Percentiles rank a stretch among this genome's conserved stretches.
These are phyloP conservation scores for Beauveria caledonica DNA, from an alignment of 2,329 filamentous ascomycete genomes.

Conservation along the genomic window DNA sequence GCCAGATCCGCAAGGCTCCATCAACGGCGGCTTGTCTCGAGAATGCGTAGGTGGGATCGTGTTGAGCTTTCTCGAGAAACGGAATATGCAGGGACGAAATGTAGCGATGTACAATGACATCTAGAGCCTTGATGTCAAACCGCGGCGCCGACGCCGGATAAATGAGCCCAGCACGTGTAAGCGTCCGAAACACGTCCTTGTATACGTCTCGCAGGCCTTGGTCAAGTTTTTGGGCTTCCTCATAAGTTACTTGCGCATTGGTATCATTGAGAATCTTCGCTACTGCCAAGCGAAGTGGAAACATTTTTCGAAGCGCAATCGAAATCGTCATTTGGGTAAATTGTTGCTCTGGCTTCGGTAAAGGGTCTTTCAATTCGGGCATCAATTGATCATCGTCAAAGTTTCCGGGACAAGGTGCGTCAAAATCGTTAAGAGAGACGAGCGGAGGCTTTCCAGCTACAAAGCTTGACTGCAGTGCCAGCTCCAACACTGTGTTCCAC, in stretches of 20 bases:
- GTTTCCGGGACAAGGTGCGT: slow-evolving; percentile 40
- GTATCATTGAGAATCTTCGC: slow-evolving; percentile 36
- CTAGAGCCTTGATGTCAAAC: slow-evolving; percentile 31
- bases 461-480: slow-evolving; percentile 37
- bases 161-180: slow-evolving; percentile 17
- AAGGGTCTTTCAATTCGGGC: slow-evolving; percentile 17
- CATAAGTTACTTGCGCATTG: slow-evolving; percentile 28
- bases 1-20: slow-evolving; percentile 38
- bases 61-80: slow-evolving; percentile 33
- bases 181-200: slow-evolving; percentile 28
- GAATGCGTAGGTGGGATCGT: slow-evolving; percentile 38
- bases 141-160: slow-evolving; percentile 28
- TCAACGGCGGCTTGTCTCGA: slow-evolving; percentile 42
- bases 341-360: slow-evolving; percentile 23
- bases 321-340: slow-evolving; percentile 34
- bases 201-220: slow-evolving; percentile 33
- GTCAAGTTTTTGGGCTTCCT: slow-evolving; percentile 36
- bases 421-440: slow-evolving; percentile 35
- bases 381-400: slow-evolving; percentile 40
- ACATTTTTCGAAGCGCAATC: slow-evolving; percentile 33
- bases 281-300: slow-evolving; percentile 35
- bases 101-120: slow-evolving; percentile 46
- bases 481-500: slow-evolving; percentile 45
- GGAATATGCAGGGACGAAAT: slow-evolving; percentile 48
- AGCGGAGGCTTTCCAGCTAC: slow-evolving; percentile 37